These are phyloP conservation scores for Alternaria triticimaculans DNA, from an alignment of 2,329 filamentous ascomycete species.

Conservation along the genomic window DNA sequence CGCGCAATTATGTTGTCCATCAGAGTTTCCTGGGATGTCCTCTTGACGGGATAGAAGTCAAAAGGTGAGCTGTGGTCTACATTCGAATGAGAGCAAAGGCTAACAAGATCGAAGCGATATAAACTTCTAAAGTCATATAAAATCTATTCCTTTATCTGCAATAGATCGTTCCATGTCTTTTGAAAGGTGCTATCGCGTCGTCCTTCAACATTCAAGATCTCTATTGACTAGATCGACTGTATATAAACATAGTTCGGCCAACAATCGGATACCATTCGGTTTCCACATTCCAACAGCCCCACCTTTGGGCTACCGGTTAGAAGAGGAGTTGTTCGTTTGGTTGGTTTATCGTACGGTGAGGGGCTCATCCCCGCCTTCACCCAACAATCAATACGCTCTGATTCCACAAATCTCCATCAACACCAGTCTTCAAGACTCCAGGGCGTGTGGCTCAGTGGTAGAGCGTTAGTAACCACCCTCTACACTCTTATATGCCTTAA, in stretches of 20 bases:
- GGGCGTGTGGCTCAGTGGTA: slow-evolving; percentile 47
- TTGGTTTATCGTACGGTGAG: not conserved
- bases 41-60: no score
- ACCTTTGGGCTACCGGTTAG: not conserved
- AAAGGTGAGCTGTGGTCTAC: no score
- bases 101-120: not conserved
- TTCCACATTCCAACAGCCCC: not conserved
- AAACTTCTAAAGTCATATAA: not conserved
- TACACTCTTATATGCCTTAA: no score
- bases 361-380: not conserved
- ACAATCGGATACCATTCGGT: not conserved
- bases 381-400: not conserved
- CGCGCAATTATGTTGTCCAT: not conserved
- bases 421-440: not conserved
- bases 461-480: slow-evolving; percentile 22
- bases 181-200: not conserved
- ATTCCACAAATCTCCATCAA: not conserved
- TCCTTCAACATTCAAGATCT: not conserved
- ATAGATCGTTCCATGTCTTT: no score
- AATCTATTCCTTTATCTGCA: no score
- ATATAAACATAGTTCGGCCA: not conserved
- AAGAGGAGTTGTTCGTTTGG: not conserved
- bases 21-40: no score
- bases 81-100: not conserved
- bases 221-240: not conserved